Percentiles rank a stretch among this genome's conserved stretches.
Evolutionary conservation across 75 land plant species (phyloP).

Genomic region (Chamaecyparis obtusa): DNA sequence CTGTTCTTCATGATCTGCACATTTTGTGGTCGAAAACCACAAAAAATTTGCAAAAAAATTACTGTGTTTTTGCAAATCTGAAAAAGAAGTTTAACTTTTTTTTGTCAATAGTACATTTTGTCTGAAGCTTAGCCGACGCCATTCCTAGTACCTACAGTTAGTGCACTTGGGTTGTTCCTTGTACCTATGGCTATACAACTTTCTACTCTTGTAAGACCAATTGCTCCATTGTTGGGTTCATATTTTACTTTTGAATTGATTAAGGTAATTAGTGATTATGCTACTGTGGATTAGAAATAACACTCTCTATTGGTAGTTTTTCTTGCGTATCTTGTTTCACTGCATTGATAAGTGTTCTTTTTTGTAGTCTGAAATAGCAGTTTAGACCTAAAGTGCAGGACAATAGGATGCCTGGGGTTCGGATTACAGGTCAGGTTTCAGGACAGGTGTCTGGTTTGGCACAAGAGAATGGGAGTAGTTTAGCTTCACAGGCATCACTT

Average conservation of each 20-base stretch:
- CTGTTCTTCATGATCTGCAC: too few relatives aligned
- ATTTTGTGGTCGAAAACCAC: too few relatives aligned
- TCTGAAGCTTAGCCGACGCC: too few relatives aligned
- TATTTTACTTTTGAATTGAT: not conserved
- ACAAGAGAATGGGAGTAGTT: conserved; percentile 18
- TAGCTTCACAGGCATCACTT: conserved; percentile 23
- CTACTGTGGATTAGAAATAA: not conserved
- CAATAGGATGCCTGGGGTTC: conserved; percentile 21
- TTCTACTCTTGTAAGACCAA: not conserved
- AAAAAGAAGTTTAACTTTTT: too few relatives aligned
- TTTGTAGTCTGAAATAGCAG: not conserved
- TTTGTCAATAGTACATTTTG: too few relatives aligned
- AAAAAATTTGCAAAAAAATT: too few relatives aligned
- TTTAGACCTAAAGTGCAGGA: not conserved
- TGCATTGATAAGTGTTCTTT: not conserved
- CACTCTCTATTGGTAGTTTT: not conserved
- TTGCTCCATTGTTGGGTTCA: not conserved
- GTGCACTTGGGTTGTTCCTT: not conserved
- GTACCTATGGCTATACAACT: not conserved
- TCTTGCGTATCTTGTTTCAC: too few relatives aligned
- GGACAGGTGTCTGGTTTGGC: conserved; percentile 20
- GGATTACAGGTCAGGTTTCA: conserved; percentile 27
- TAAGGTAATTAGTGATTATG: not conserved
- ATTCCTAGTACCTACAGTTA: not conserved
- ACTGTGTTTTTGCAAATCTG: too few relatives aligned